Evolutionary conservation across 768 basidiomycete genomes (phyloP).

Genomic region (Imleria badia): DNA sequence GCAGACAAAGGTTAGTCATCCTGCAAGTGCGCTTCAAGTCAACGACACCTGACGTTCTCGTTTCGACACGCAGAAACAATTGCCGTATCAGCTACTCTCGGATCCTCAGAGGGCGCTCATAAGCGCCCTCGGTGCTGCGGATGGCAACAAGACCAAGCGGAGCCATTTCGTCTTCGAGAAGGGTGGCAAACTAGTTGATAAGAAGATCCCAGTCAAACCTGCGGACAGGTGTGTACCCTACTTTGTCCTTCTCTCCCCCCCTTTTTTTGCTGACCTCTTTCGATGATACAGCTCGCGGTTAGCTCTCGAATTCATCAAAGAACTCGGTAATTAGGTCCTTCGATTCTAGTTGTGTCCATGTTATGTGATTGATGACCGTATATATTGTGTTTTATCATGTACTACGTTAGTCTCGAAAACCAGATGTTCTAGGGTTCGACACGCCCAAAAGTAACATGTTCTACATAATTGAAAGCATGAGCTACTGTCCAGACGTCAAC

Average conservation of each 20-base stretch:
- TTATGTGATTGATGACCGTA: not conserved
- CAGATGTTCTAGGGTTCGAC: too few relatives aligned
- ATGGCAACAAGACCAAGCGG: conserved; percentile 80
- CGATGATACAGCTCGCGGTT: conserved; percentile 49
- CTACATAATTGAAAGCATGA: too few relatives aligned
- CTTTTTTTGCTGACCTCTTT: not conserved
- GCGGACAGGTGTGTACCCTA: conserved; percentile 61
- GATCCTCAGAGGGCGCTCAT: conserved; percentile 85
- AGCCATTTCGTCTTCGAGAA: conserved; percentile 94
- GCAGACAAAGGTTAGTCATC: conserved; percentile 71
- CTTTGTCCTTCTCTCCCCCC: not conserved
- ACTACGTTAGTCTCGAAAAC: not conserved
- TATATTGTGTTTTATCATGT: conserved; percentile 12
- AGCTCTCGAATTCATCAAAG: conserved; percentile 70
- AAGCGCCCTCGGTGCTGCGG: conserved; percentile 75
- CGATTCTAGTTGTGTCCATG: not conserved
- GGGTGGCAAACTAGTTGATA: conserved; percentile 86
- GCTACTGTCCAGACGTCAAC: too few relatives aligned
- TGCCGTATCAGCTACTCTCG: conserved; percentile 85
- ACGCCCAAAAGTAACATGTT: too few relatives aligned
- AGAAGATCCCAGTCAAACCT: conserved; percentile 83
- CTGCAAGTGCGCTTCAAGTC: not conserved
- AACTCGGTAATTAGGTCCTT: conserved; percentile 12
- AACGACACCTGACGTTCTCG: not conserved
- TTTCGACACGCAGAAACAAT: conserved; percentile 57